Evolutionary conservation across 805 yeast genomes (phyloP), one percentile per base, ranked within the genome.

Genomic region (Schwanniomyces yamadae): DNA sequence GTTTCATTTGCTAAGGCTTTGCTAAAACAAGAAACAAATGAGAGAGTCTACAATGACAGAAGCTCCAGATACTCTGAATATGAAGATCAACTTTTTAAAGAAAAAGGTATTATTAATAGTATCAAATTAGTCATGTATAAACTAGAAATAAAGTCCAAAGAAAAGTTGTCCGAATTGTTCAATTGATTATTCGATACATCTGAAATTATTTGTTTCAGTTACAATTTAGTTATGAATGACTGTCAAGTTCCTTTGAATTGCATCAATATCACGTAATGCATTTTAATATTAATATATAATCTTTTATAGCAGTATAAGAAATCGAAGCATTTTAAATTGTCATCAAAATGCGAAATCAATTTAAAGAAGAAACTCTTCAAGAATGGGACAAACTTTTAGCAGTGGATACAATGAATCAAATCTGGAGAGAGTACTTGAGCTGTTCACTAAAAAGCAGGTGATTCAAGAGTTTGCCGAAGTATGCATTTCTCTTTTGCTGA

Each of bases 1-100:
- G 52, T 80, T 2, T 74, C 87, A 2, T 84, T 80, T 54, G 73
- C 80, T 28, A 77, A 72, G 46, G 74, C 71, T 41, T 63, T 84
- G 48, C 56, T 81, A 35, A 69, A 72, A 39, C 71, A 59, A 41
- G 48, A 50, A 12, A 35, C 50, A 13, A 48, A 40, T 20, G 59
- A 54, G 26, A 53, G 49, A 32, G 46, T 52, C n/a, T 45, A 49
- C 23, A 50, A 46, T 26, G 44, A 52, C 11, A 44, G 28, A 8
- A 21, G 31, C 2, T 28, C 22, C 9, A 8, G 27, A 19, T 51
- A 55, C n/a, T 54, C 54, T 28, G 62, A 58, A 23, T 59, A 50
- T 26, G 60, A 54, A 31, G 58, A 48, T 9, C 51, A 52, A 5
- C 46, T 54, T 31, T 51, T 51, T 30, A 46, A 44, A 31, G 46